Evolutionary conservation across 306 rosid species (phyloP), one percentile per base, ranked within the genome.

Genomic region (Ammopiptanthus mongolicus): DNA sequence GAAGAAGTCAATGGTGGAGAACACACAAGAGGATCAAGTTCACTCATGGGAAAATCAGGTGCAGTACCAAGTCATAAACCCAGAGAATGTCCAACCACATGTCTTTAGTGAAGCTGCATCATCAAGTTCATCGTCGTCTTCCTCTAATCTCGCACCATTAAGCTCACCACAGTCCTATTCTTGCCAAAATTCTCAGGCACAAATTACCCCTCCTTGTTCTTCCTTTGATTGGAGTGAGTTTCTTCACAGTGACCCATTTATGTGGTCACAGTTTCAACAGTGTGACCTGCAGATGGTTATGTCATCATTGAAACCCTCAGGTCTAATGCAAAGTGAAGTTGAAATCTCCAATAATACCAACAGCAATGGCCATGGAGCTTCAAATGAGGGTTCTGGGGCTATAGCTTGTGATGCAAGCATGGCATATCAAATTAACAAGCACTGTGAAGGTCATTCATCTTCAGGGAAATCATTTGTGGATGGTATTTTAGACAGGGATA

Each of bases 401-500:
- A 74, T 78, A 50, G 71, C 70, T 46, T 56, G 76, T 74, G 87
- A 68, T 53, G 77, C 83, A 66, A 62, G 84, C 55, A 60, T 47
- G 50, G 80, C 71, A 64, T 69, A 36, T 51, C 81, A 57, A 69
- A 51, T 18, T 28, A 79, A 79, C n/a, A 69, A 77, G 28, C 71
- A 78, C 48, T 11, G 78, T 69, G 81, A 84, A 51, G 74, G 71
- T 14, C 58, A 80, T 70, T 82, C 87, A 17, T 69, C 87, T 61
- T 78, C 91, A 19, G 79, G 79, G 58, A 52, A 70, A 22, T 87
- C 96, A 37, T 94, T 95, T 53, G 91, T 95, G 89, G 96, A 88
- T 53, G 80, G 80, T 1, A 84, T 91, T 82, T 80, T 95, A 90
- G 93, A 86, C 36, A 89, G 76, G 47, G 98, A 95, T 50, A 86